Evolutionary conservation across 2,329 filamentous ascomycete genomes (phyloP), one percentile per base, ranked within the genome.

Genomic region (Pseudogymnoascus sp.): DNA sequence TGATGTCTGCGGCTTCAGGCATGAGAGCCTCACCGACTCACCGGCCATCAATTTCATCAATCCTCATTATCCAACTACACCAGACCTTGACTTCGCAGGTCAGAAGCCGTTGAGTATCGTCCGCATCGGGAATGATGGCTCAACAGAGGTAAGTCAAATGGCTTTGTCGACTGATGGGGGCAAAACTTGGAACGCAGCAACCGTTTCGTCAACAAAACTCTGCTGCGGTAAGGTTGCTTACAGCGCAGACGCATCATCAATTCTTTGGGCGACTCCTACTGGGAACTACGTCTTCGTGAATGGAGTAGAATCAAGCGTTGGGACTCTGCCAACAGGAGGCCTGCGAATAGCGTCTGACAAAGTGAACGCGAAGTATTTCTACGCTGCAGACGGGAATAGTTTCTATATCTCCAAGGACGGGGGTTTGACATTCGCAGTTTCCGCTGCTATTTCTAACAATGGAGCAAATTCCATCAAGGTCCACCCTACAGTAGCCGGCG

Each of bases 401-500:
- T 59, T 83, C 65, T 83, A 82, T 64, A 74, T 79, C 12, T 83
- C 80, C 12, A 76, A 72, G 7, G 70, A 83, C 65, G 71, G 70
- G 0, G 81, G 74, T 0, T 65, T 71, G 0, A 76, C 75, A 6
- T 83, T 83, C 63, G 65, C 72, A 3, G 67, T 71, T 6, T 71
- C 71, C 0, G 70, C 73, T 0, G 65, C 72, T 0, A 67, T 80
- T 0, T 71, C 71, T n/a, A 74, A 73, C 2, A 74, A 70, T 2
- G 68, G 72, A 15, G 72, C 86, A 60, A 82, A 82, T 37, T 76
- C 78, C 33, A 75, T 88, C 8, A 80, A 79, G 13, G 75, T 75
- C 0, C 76, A 85, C 63, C 82, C 83, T 0, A 75, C 77, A 5
- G 74, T 75, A 9, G 80, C 82, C 0, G 84, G 86, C 10, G 80